Conservation (phyloP, 495 filamentous ascomycete species). For the Trichoderma parareesei region DNA sequence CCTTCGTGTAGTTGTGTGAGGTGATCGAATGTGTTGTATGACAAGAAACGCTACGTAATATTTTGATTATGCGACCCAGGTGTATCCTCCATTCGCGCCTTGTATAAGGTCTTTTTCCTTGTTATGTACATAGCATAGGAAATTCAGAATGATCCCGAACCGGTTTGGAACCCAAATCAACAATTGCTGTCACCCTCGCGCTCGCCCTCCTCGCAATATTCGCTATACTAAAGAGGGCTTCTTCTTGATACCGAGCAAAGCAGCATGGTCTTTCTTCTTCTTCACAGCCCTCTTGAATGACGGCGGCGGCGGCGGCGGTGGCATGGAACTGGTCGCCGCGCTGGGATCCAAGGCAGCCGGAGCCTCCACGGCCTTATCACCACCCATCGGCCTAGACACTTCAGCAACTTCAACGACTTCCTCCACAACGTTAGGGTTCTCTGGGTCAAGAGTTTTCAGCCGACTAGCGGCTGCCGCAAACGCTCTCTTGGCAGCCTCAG, state of each 20-base stretch:
- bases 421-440: slow-evolving; percentile 33
- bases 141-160: too few relatives aligned
- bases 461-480: slow-evolving; percentile 49
- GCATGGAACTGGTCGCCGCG: slow-evolving; percentile 21
- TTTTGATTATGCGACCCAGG: too few relatives aligned
- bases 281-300: slow-evolving; percentile 72
- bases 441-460: slow-evolving; percentile 31
- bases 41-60: too few relatives aligned
- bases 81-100: too few relatives aligned
- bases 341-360: neutral
- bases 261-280: slow-evolving; percentile 70
- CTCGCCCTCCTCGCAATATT: neutral
- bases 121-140: too few relatives aligned
- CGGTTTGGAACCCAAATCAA: neutral
- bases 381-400: neutral
- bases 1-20: neutral
- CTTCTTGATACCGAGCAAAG: slow-evolving; percentile 83
- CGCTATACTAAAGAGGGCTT: slow-evolving; percentile 49
- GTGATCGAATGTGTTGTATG: too few relatives aligned
- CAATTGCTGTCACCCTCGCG: neutral
- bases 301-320: slow-evolving; percentile 41
- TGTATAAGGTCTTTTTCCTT: too few relatives aligned
- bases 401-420: neutral
- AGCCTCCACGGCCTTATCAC: slow-evolving; percentile 1
- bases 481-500: slow-evolving; percentile 71